Conservation (phyloP, 345 rosid genomes). For the Nasturtium officinale region DNA sequence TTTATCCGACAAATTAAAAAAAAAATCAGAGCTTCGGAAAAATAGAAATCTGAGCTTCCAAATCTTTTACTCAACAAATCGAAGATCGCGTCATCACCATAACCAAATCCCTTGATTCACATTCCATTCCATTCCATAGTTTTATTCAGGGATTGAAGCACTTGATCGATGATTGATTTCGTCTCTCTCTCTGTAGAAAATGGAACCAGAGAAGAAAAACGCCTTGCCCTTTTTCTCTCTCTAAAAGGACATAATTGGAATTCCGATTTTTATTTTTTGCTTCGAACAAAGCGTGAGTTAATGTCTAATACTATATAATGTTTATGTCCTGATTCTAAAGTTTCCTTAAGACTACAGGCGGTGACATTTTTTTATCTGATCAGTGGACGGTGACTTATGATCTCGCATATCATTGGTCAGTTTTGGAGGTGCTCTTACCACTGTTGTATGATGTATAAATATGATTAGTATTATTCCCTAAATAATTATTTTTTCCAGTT, state of each 20-base stretch:
- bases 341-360: slow-evolving; percentile 17
- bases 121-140: slow-evolving; percentile 41
- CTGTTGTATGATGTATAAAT: slow-evolving; percentile 34
- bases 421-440: slow-evolving; percentile 39
- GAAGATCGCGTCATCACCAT: slow-evolving; percentile 49
- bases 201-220: slow-evolving; percentile 43
- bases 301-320: slow-evolving; percentile 38
- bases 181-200: slow-evolving; percentile 34
- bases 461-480: slow-evolving; percentile 16
- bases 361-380: slow-evolving; percentile 25
- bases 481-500: neutral
- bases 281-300: slow-evolving; percentile 39
- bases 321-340: slow-evolving; percentile 30
- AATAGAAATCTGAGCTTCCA: slow-evolving; percentile 44
- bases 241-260: slow-evolving; percentile 45
- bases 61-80: slow-evolving; percentile 42
- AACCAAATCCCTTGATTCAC: slow-evolving; percentile 37
- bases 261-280: neutral
- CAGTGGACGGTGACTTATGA: slow-evolving; percentile 19
- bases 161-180: slow-evolving; percentile 44
- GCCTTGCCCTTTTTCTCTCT: slow-evolving; percentile 40
- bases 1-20: slow-evolving; percentile 32
- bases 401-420: slow-evolving; percentile 27
- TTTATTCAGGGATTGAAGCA: slow-evolving; percentile 34
- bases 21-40: slow-evolving; percentile 26